Percentiles rank a stretch among this genome's conserved stretches.
phyloP scores from a whole-genome alignment of 1,139 yeast genomes.

The Zygosaccharomyces sapae region DNA sequence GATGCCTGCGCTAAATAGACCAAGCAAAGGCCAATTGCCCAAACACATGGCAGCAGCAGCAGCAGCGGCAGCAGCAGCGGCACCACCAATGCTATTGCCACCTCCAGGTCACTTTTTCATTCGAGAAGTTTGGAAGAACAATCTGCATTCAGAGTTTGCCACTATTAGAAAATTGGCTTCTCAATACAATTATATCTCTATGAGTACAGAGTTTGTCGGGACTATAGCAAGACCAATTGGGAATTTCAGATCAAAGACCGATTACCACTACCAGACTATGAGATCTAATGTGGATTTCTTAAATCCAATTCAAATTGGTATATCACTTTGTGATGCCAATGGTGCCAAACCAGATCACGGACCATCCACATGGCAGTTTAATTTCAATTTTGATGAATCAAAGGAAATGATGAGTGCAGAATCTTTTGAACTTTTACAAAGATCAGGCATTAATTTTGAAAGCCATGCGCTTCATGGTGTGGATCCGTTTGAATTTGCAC shows the following conservation, averaged over 20 bases:
- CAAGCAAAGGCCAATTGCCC: slow-evolving; percentile 17
- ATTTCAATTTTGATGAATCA: slow-evolving; percentile 72
- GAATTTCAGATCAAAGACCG: slow-evolving; percentile 83
- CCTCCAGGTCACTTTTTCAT: slow-evolving; percentile 35
- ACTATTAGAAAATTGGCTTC: slow-evolving; percentile 66
- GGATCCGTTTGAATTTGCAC: slow-evolving; percentile 75
- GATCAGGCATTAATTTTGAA: slow-evolving; percentile 79
- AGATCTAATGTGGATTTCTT: slow-evolving; percentile 86
- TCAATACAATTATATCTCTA: slow-evolving; percentile 66
- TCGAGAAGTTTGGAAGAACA: slow-evolving; percentile 77
- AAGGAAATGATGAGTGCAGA: slow-evolving; percentile 80
- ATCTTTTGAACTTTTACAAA: slow-evolving; percentile 68
- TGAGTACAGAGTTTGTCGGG: slow-evolving; percentile 92
- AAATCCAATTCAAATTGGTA: slow-evolving; percentile 80
- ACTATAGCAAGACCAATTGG: slow-evolving; percentile 96
- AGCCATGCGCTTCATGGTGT: slow-evolving; percentile 77
- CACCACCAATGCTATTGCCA: slow-evolving; percentile 28
- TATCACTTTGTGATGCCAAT: slow-evolving; percentile 74
- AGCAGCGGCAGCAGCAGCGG: slow-evolving; percentile 10
- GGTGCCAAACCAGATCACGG: slow-evolving; percentile 70
- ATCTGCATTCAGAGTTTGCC: slow-evolving; percentile 77
- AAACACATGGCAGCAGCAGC: slow-evolving; percentile 17
- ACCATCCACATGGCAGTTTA: slow-evolving; percentile 93
- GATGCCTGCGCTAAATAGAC: slow-evolving; percentile 16
- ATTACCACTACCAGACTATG: slow-evolving; percentile 93